A percentile compares a stretch with the other conserved stretches of the same genome.
phyloP scores from a whole-genome alignment of 345 rosid species.

The Brassica napus region Da-Ae NC_063435.1:181501-182000 shows the following conservation, averaged over 20 bases:
- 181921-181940: no score
- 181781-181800: conserved; percentile 54
- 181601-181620: conserved; percentile 61
- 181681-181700: conserved; percentile 63
- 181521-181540: conserved; percentile 40
- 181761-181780: conserved; percentile 72
- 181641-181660: conserved; percentile 64
- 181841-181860: no score
- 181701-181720: conserved; percentile 34
- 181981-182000: no score
- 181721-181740: conserved; percentile 61
- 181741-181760: conserved; percentile 46
- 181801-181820: conserved; percentile 41
- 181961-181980: no score
- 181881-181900: no score
- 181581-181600: conserved; percentile 46
- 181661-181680: conserved; percentile 61
- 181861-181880: no score
- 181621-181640: conserved; percentile 73
- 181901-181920: no score
- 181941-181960: no score
- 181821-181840: conserved; percentile 30
- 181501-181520: conserved; percentile 35
- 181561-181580: conserved; percentile 29
- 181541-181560: conserved; percentile 38